These are phyloP conservation scores for Cetradonia linearis DNA, from an alignment of 495 filamentous ascomycete species.

Conservation along the genomic window DNA sequence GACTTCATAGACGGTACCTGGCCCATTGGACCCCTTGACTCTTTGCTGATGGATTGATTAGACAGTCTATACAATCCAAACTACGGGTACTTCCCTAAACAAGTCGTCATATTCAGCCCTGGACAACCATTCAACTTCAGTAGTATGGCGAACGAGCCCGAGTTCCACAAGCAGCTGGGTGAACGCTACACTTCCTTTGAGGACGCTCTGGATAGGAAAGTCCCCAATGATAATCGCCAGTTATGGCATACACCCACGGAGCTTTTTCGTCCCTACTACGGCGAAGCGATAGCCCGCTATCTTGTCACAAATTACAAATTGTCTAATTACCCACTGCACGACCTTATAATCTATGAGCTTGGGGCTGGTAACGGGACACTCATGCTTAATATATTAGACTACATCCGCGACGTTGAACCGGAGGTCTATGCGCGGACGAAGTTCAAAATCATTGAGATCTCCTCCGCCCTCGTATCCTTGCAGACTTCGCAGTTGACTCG, in stretches of 20 bases:
- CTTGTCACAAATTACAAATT: slow-evolving; percentile 92
- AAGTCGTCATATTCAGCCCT: slow-evolving; percentile 89
- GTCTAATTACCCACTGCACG: slow-evolving; percentile 86
- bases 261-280: slow-evolving; percentile 92
- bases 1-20: slow-evolving; percentile 90
- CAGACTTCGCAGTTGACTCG: slow-evolving; percentile 61
- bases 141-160: slow-evolving; percentile 63
- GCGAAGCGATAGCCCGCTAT: slow-evolving; percentile 90
- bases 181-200: slow-evolving; percentile 82
- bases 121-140: slow-evolving; percentile 91
- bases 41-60: slow-evolving; percentile 28
- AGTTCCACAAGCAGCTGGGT: slow-evolving; percentile 67
- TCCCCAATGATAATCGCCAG: slow-evolving; percentile 68
- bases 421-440: slow-evolving; percentile 90
- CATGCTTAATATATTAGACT: slow-evolving; percentile 96
- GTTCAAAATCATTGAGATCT: slow-evolving; percentile 94
- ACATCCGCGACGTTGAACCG: slow-evolving; percentile 80
- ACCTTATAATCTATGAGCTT: slow-evolving; percentile 98
- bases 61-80: slow-evolving; percentile 94
- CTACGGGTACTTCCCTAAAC: slow-evolving; percentile 97
- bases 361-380: slow-evolving; percentile 94
- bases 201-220: slow-evolving; percentile 63
- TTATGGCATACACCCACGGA: slow-evolving; percentile 98
- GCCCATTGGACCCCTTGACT: neutral
- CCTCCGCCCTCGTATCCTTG: slow-evolving; percentile 60